These are phyloP conservation scores for Cladorrhinum sp. DNA, from an alignment of 2,329 filamentous ascomycete species.

Conservation along the genomic window DNA sequence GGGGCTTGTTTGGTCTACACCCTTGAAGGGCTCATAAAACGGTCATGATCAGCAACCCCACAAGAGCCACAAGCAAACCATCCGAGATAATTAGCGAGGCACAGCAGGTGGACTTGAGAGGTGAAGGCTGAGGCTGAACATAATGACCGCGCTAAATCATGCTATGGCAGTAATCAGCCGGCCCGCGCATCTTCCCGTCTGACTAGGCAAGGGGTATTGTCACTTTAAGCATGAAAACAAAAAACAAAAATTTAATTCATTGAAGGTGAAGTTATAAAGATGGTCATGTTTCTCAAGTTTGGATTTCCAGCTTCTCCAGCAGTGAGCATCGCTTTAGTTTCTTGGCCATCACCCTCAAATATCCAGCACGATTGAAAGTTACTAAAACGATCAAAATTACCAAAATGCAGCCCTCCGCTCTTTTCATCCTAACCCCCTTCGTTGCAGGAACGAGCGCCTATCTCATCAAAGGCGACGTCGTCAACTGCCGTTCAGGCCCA, in stretches of 20 bases:
- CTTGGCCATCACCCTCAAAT: neutral
- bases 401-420: neutral
- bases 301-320: neutral
- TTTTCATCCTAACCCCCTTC: neutral
- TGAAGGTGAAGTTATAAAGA: neutral
- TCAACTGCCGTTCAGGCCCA: constrained; percentile 22
- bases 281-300: neutral
- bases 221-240: neutral
- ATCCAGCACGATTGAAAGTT: neutral
- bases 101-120: neutral
- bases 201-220: neutral
- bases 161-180: neutral
- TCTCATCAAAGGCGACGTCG: constrained; percentile 15
- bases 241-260: too few species aligned
- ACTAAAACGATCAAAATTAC: neutral
- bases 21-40: neutral
- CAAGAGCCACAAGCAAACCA: neutral
- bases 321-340: neutral
- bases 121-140: neutral
- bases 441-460: constrained; percentile 13
- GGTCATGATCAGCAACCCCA: neutral
- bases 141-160: neutral
- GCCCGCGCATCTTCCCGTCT: neutral
- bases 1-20: neutral
- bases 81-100: neutral